These are phyloP conservation scores for Parasitella parasitica DNA, from an alignment of 371 early-diverging fungal genomes.

Conservation along the genomic window DNA sequence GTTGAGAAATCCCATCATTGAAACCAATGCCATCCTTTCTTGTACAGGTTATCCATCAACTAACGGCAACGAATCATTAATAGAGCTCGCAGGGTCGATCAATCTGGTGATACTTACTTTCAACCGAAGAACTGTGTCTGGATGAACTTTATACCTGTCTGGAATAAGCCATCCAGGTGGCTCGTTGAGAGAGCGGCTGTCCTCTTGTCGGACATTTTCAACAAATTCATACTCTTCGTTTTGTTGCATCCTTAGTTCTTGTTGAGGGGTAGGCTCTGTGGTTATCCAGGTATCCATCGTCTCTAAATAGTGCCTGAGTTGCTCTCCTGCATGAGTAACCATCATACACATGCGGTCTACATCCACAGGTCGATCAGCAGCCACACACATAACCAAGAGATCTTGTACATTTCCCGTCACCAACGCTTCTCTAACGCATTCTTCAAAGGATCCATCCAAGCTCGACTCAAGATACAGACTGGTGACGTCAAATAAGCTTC, in stretches of 20 bases:
- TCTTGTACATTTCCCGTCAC: constrained; percentile 45
- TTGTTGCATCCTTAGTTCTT: constrained; percentile 23
- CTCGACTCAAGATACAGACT: constrained; percentile 49
- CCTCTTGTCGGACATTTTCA: background rate
- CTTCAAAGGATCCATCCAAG: constrained; percentile 50
- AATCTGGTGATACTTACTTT: constrained; percentile 20
- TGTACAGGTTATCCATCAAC: constrained; percentile 34
- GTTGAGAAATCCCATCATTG: background rate
- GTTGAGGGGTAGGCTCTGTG: constrained; percentile 38
- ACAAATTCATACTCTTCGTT: background rate
- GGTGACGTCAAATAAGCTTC: constrained; percentile 40
- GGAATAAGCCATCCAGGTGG: constrained; percentile 53
- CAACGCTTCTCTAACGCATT: constrained; percentile 44
- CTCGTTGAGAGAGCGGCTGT: too few relatives aligned
- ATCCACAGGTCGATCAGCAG: constrained; percentile 42
- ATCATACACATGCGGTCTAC: constrained; percentile 44
- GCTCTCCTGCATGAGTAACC: constrained; percentile 45
- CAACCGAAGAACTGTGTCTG: constrained; percentile 34
- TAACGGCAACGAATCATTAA: constrained; percentile 6
- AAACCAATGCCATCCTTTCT: constrained; percentile 45
- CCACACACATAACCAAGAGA: constrained; percentile 37
- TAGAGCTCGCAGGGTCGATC: background rate
- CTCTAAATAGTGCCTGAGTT: constrained; percentile 40
- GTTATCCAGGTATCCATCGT: constrained; percentile 34
- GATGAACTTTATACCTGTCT: constrained; percentile 39